Evolutionary conservation across 148 eudicot species (phyloP), one percentile per base, ranked within the genome.

Genomic region (Persicaria maculosa): DNA sequence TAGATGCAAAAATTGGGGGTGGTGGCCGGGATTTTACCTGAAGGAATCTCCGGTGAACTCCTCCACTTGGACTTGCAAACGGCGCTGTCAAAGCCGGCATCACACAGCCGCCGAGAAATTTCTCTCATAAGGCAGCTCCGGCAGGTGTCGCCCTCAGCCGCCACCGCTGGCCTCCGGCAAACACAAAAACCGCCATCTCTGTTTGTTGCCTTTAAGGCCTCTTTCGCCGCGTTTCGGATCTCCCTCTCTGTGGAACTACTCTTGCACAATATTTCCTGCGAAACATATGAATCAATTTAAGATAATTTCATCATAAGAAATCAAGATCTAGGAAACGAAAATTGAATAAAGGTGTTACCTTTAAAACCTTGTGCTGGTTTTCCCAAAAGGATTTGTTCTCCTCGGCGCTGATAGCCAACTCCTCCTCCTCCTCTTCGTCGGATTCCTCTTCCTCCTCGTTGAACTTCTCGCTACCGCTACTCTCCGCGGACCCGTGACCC

Each of bases 31-130:
- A 6, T 22, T 6, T 19, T 88, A 95, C 98, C 97, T 74, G 99
- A 85, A 44, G 99, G 99, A 15, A 95, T 87, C 44, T 87, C 90
- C 5, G 88, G 79, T 4, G 96, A 87, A 72, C 87, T 89, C 68
- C 84, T 86, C 99, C 99, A 95, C 72, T 95, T 92, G 10, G 99
- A 83, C 76, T 82, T 91, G 86, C 97, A 92, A 78, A 92, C 78
- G 17, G 97, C 93, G 48, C 86, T 74, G 52, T 90, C 78, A 64
- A 78, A 88, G 16, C 91, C 96, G 36, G 88, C 84, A 52, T 79
- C 84, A 20, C 79, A 82, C 14, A 95, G 85, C 44, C 89, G 84
- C 16, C 78, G 67, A 59, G 87, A 85, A 7, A 88, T 76, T 67
- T 83, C 87, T 67, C 76, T 79, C 84, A 88, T 88, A 14, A 89